Conservation (phyloP, 208 protist species). For the Crithidia expoeki region DNA sequence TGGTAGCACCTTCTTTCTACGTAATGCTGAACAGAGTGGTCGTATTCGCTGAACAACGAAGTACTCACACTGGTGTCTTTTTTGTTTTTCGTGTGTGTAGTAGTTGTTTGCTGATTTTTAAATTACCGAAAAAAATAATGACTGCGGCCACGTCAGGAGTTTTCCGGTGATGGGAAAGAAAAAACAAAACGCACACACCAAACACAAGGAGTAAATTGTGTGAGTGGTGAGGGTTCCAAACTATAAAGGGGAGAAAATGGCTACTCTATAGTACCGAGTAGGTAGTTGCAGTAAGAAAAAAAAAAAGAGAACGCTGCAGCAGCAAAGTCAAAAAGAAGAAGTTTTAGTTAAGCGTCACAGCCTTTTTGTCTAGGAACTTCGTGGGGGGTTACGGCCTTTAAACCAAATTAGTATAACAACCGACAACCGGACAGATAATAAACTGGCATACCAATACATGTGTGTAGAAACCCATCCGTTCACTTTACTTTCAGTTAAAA, state of each 20-base stretch:
- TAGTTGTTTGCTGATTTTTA: too few species aligned
- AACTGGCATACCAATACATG: too few species aligned
- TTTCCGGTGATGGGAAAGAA: neutral
- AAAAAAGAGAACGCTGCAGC: neutral
- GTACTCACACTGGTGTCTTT: too few species aligned
- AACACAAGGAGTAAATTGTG: neutral
- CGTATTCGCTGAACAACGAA: too few species aligned
- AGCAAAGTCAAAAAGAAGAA: neutral
- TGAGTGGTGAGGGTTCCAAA: conserved; percentile 2
- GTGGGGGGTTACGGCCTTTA: too few species aligned
- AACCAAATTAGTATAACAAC: too few species aligned
- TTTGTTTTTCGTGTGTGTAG: too few species aligned
- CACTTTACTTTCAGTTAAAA: too few species aligned
- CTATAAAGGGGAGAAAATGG: neutral
- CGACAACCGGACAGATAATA: too few species aligned
- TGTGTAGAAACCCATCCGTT: too few species aligned
- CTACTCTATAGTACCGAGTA: neutral
- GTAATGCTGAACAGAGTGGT: too few species aligned
- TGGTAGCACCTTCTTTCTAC: neutral
- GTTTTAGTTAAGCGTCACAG: neutral
- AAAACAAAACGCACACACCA: neutral
- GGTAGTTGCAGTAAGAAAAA: neutral
- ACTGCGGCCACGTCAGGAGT: neutral
- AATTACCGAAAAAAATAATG: too few species aligned
- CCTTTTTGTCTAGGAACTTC: neutral